Conservation (phyloP, 305 asterid species). For the Plantago coronopus region DNA sequence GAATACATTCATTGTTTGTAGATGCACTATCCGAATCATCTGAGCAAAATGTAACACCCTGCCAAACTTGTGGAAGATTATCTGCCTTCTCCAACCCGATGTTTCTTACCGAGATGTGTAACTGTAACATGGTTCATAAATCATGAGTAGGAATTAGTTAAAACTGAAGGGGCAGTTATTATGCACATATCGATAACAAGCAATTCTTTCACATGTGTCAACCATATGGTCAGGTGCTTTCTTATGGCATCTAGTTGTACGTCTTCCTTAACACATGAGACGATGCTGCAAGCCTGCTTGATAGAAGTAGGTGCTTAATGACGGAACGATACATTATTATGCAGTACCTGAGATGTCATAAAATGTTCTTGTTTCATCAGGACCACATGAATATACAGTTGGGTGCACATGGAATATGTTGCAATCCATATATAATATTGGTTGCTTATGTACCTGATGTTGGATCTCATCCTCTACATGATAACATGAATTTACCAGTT, state of each 20-base stretch:
- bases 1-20: too few relatives aligned
- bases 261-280: conserved; percentile 17
- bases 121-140: too few relatives aligned
- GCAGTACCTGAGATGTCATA: background rate
- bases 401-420: conserved; percentile 14
- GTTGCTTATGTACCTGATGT: background rate
- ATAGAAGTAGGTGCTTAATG: conserved; percentile 16
- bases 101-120: too few relatives aligned
- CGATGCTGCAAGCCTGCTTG: conserved; percentile 14
- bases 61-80: too few relatives aligned
- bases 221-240: background rate
- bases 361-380: conserved; percentile 10
- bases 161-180: background rate
- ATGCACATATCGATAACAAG: background rate
- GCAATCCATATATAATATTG: background rate
- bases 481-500: too few relatives aligned
- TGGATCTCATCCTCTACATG: background rate
- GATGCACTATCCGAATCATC: too few relatives aligned
- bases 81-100: too few relatives aligned
- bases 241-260: background rate
- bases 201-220: background rate
- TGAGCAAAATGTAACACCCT: too few relatives aligned
- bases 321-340: conserved; percentile 16
- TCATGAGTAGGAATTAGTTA: too few relatives aligned
- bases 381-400: conserved; percentile 24